These are phyloP conservation scores for Talaromyces thailandensis DNA, from an alignment of 495 filamentous ascomycete species.

Conservation along the genomic window DNA sequence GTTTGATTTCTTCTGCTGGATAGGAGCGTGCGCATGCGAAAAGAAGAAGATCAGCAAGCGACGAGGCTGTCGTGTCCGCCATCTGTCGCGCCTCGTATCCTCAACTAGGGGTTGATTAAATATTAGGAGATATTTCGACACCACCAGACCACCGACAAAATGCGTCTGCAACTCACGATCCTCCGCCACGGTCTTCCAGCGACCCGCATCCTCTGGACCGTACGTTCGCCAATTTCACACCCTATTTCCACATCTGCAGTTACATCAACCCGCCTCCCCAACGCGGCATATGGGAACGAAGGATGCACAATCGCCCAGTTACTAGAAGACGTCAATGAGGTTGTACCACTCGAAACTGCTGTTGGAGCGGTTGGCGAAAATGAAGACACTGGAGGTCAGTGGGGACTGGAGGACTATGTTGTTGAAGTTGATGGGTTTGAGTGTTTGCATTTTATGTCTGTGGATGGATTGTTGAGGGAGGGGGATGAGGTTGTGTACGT, in stretches of 20 bases:
- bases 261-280: constrained; percentile 28
- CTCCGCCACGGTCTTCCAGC: constrained; percentile 73
- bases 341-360: constrained; percentile 73
- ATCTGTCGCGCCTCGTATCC: not conserved
- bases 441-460: constrained; percentile 76
- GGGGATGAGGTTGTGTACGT: constrained; percentile 80
- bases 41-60: not conserved
- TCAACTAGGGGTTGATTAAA: not conserved
- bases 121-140: not conserved
- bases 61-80: too few species aligned
- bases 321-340: constrained; percentile 72
- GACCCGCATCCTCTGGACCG: constrained; percentile 65
- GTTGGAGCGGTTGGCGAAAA: constrained; percentile 20
- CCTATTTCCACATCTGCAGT: constrained; percentile 14
- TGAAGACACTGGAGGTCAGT: constrained; percentile 42
- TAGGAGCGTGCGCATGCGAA: not conserved
- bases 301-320: constrained; percentile 69
- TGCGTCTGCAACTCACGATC: constrained; percentile 78
- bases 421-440: constrained; percentile 81
- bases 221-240: constrained; percentile 22
- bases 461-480: constrained; percentile 62
- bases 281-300: constrained; percentile 40
- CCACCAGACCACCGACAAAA: constrained; percentile 15
- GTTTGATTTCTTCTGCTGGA: not conserved
- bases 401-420: constrained; percentile 89